Base-by-base conservation (phyloP, 164 flowering plant genomes). In the Kalanchoe fedtschenkoi region DNA sequence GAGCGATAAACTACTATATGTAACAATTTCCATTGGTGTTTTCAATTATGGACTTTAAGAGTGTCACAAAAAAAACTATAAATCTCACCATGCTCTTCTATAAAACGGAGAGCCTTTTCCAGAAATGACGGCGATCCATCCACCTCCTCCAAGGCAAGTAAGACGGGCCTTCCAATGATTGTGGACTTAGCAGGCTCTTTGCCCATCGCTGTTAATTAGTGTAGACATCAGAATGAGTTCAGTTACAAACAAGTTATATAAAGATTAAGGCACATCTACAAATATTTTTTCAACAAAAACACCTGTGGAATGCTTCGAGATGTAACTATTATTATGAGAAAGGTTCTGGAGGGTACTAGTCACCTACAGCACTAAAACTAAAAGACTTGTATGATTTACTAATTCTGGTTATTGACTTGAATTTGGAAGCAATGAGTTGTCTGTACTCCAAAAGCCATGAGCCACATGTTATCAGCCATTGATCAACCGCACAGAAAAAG, bases 41-140 rank as follows among this genome's bases (percentile, higher is more conserved):
- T 44, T 17, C 51, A n/a, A 44, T 11, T n/a, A n/a, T 42, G 55
- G 56, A 24, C 32, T 51, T 3, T 9, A 24, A 26, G 9, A 15
- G 26, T 47, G 43, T 17, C 43, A 39, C 13, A 39, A 39, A 39
- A 4, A 39, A 39, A 4, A 39, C 9, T 17, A 39, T 39, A 17
- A 26, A 26, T 51, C 72, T 75, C 69, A 89, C 97, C 97, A 67
- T 79, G 63, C 63, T 84, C 80, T 71, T 89, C 97, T 35, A 87
- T 64, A 69, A 82, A 89, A 57, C 72, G 74, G 41, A 89, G 88
- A 30, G 97, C 95, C 70, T 89, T 89, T 65, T 89, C 97, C 81
- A 89, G 66, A 71, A 89, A 87, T 33, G 97, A 84, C 64, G 97
- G 97, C 65, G 79, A 26, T 58, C 97, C 97, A 77, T 89, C 97